A percentile compares a stretch with the other conserved stretches of the same genome.
Conservation (phyloP, 805 yeast genomes). For the Yarrowia sp. region DNA sequence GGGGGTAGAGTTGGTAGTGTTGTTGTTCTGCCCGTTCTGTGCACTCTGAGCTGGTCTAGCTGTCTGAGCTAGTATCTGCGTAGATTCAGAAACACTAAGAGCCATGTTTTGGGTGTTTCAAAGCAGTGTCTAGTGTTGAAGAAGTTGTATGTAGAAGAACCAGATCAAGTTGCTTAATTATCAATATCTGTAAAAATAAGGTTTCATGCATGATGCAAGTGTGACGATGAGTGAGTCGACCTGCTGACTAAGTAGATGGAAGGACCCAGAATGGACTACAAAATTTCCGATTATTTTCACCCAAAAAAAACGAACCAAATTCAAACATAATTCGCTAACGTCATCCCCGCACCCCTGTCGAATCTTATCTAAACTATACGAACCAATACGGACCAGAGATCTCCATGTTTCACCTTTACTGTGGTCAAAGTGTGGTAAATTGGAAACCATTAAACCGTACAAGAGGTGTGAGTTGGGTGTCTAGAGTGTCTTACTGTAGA, state of each 20-base stretch:
- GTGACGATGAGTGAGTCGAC: conserved; percentile 3
- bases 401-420: background rate
- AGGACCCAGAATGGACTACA: background rate
- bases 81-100: conserved; percentile 8
- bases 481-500: no score
- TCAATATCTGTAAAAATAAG: background rate
- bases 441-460: no score
- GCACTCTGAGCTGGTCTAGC: no score
- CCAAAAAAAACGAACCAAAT: background rate
- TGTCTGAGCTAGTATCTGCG: no score
- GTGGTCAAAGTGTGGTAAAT: no score
- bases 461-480: no score
- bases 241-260: background rate
- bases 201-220: conserved; percentile 18
- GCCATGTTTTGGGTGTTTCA: background rate
- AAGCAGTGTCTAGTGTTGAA: background rate
- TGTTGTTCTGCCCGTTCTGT: no score
- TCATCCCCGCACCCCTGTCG: no score
- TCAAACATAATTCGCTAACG: no score
- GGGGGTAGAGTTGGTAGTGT: no score
- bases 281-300: background rate
- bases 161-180: conserved; percentile 8
- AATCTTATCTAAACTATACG: no score
- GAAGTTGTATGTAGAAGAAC: background rate
- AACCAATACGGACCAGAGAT: background rate